Evolutionary conservation across 306 rosid genomes (phyloP).

Genomic region (Lathyrus aphaca): DNA sequence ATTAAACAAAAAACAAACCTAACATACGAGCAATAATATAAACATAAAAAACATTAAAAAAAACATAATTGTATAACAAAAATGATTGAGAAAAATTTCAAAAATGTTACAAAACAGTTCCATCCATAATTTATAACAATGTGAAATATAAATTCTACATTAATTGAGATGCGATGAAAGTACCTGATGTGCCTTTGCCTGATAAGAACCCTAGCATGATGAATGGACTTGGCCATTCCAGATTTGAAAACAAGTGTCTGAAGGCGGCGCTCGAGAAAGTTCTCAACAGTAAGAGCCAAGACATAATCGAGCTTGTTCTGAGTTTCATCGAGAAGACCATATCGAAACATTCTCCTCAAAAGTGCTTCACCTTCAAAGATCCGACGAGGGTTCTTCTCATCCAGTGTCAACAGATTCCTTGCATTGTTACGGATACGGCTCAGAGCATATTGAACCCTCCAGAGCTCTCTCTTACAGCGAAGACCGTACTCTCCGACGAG

Average conservation of each 20-base stretch:
- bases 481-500: conserved; percentile 71
- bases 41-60: background rate
- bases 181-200: conserved; percentile 69
- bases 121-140: too few relatives aligned
- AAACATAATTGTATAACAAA: too few relatives aligned
- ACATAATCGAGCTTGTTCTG: conserved; percentile 77
- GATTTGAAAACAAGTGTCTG: conserved; percentile 69
- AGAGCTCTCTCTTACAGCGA: conserved; percentile 66
- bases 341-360: conserved; percentile 60
- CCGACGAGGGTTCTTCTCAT: conserved; percentile 72
- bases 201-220: conserved; percentile 69
- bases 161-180: too few relatives aligned
- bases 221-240: conserved; percentile 72
- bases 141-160: too few relatives aligned
- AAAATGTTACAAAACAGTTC: too few relatives aligned
- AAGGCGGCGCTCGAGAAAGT: conserved; percentile 70
- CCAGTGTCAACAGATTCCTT: conserved; percentile 55
- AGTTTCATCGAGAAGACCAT: conserved; percentile 61
- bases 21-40: background rate
- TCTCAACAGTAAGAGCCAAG: conserved; percentile 66
- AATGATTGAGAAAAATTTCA: too few relatives aligned
- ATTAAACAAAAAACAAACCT: too few relatives aligned
- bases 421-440: conserved; percentile 71
- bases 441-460: conserved; percentile 72
- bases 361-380: conserved; percentile 73